Conservation (phyloP, 257 asterid genomes). For the Nicotiana tomentosiformis region DNA sequence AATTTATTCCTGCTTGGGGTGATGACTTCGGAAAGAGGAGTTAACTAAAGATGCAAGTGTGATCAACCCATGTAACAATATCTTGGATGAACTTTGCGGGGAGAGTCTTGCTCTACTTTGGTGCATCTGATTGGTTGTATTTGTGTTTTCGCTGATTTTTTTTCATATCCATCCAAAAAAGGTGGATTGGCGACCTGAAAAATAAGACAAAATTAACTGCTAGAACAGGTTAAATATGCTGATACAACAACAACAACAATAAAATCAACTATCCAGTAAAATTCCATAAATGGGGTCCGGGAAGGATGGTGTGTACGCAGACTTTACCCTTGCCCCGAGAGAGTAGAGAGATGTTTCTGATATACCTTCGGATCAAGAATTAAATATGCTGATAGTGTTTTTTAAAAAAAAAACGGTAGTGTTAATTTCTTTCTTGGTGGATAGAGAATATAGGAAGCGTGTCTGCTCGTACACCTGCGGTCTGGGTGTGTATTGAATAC, state of each 20-base stretch:
- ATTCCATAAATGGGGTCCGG: too few relatives aligned
- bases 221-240: too few relatives aligned
- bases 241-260: too few relatives aligned
- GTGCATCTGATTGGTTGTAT: too few relatives aligned
- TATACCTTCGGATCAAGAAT: too few relatives aligned
- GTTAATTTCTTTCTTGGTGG: neutral
- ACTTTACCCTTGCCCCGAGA: too few relatives aligned
- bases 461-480: neutral
- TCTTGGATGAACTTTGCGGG: neutral
- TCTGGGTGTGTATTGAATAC: too few relatives aligned
- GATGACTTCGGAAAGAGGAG: neutral
- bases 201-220: neutral
- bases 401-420: neutral
- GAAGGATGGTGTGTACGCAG: too few relatives aligned
- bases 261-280: too few relatives aligned
- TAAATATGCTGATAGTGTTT: neutral
- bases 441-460: neutral
- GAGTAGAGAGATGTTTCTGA: fast-evolving
- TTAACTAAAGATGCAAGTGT: too few relatives aligned
- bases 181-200: neutral
- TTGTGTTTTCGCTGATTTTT: neutral
- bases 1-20: too few relatives aligned
- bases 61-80: neutral
- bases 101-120: neutral
- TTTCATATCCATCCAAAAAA: neutral